Evolutionary conservation across 352 stramenopile genomes (phyloP).

Genomic region (Phytophthora hybrid): DNA sequence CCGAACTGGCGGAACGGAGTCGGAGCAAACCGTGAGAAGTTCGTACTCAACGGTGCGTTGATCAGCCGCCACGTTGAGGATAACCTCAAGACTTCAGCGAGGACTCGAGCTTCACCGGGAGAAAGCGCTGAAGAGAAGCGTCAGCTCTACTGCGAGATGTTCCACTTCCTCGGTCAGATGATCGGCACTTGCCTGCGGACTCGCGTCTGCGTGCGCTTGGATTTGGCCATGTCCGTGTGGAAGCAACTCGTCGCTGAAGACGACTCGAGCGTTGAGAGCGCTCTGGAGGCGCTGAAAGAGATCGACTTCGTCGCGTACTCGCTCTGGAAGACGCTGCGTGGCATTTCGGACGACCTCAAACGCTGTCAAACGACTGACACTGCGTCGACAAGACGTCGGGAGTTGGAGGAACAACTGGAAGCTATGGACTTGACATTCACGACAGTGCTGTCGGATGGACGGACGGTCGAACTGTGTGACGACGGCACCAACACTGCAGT

Average conservation of each 20-base stretch:
- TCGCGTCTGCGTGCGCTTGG: constrained; percentile 76
- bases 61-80: constrained; percentile 3
- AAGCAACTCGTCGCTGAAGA: constrained; percentile 73
- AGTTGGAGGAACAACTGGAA: constrained; percentile 55
- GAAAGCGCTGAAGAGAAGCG: constrained; percentile 60
- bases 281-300: constrained; percentile 64
- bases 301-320: constrained; percentile 70
- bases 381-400: constrained; percentile 1
- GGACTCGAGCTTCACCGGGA: constrained; percentile 2
- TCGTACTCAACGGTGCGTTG: constrained; percentile 75
- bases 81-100: not conserved
- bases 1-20: constrained; percentile 89
- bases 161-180: constrained; percentile 92
- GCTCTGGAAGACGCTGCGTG: constrained; percentile 57
- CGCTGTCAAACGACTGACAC: not conserved
- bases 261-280: constrained; percentile 38
- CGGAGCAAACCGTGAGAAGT: constrained; percentile 83
- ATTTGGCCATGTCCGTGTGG: constrained; percentile 77
- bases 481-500: constrained; percentile 48
- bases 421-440: constrained; percentile 83
- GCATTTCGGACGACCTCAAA: constrained; percentile 39
- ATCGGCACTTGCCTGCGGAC: constrained; percentile 89
- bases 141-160: constrained; percentile 85
- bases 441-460: constrained; percentile 76
- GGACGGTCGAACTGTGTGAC: constrained; percentile 50